These are phyloP conservation scores for Kalmanozyma brasiliensis DNA, from an alignment of 1,284 basidiomycete species.

Conservation along the genomic window DNA sequence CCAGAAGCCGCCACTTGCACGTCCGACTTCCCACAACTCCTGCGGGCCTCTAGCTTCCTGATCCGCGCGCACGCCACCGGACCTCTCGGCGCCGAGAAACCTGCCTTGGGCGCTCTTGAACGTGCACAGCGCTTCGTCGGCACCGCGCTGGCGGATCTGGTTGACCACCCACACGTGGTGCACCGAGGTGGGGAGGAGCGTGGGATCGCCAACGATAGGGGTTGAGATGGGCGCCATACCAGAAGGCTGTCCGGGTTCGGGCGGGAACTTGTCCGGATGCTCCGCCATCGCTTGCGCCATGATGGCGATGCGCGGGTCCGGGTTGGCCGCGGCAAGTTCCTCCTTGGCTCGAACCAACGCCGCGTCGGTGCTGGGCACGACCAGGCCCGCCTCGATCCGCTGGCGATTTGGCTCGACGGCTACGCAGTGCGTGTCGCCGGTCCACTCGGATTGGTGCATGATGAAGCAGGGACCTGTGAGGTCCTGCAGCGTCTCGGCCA, in stretches of 20 bases:
- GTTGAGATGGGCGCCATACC: too few species aligned
- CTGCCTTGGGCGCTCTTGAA: conserved; percentile 58
- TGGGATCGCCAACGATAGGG: too few species aligned
- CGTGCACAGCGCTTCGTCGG: conserved; percentile 41
- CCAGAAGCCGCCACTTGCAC: too few species aligned
- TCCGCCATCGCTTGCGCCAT: too few species aligned
- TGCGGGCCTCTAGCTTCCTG: conserved; percentile 62
- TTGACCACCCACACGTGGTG: conserved; percentile 63
- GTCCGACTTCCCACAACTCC: conserved; percentile 63
- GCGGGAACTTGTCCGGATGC: too few species aligned
- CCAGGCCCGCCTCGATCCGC: conserved; percentile 26
- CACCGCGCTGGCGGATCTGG: conserved; percentile 32
- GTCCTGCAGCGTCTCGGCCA: conserved; percentile 34
- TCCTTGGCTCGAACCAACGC: too few species aligned
- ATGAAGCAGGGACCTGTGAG: conserved; percentile 50
- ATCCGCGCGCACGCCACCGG: conserved; percentile 40
- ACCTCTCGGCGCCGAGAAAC: conserved; percentile 52
- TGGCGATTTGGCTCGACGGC: conserved; percentile 43
- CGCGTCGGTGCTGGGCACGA: background rate
- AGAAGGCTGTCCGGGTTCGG: too few species aligned
- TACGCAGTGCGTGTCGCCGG: conserved; percentile 13
- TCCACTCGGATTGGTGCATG: conserved; percentile 3
- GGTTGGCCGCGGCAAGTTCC: too few species aligned
- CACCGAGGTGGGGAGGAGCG: conserved; percentile 57
- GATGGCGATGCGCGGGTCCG: too few species aligned